These are phyloP conservation scores for Alternaria hordeiaustralica DNA, from an alignment of 2,329 filamentous ascomycete genomes.

Conservation along the genomic window DNA sequence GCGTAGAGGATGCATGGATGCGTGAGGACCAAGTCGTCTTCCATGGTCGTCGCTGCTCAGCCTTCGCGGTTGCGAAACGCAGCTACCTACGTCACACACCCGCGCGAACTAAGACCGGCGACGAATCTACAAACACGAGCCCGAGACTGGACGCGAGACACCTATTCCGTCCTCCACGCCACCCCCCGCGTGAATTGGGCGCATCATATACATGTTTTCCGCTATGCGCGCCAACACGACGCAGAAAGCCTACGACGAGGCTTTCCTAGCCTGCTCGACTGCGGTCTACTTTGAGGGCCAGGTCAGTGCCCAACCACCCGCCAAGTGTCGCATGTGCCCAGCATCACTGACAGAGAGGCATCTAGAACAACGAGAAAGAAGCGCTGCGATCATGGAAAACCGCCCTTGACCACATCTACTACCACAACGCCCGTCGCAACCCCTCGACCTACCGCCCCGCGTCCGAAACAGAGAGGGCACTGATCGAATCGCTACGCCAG, in stretches of 20 bases:
- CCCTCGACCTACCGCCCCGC: slow-evolving; percentile 72
- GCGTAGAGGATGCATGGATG: slow-evolving; percentile 5
- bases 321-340: not conserved
- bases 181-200: slow-evolving; percentile 31
- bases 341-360: slow-evolving; percentile 1
- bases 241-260: slow-evolving; percentile 98
- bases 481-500: slow-evolving; percentile 80
- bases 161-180: slow-evolving; percentile 50
- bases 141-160: slow-evolving; percentile 14
- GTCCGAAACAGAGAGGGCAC: slow-evolving; percentile 81
- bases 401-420: slow-evolving; percentile 86
- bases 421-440: slow-evolving; percentile 79
- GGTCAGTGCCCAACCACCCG: slow-evolving; percentile 58
- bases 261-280: slow-evolving; percentile 91
- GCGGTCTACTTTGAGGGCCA: slow-evolving; percentile 95
- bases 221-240: slow-evolving; percentile 69
- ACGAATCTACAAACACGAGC: slow-evolving; percentile 27
- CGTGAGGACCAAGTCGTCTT: slow-evolving; percentile 15
- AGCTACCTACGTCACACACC: slow-evolving; percentile 45
- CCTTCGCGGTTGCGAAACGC: slow-evolving; percentile 19
- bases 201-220: slow-evolving; percentile 10
- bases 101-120: slow-evolving; percentile 30
- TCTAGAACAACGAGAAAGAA: slow-evolving; percentile 86
- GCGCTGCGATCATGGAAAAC: slow-evolving; percentile 89
- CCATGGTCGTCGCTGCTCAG: slow-evolving; percentile 22